These are phyloP conservation scores for Colletotrichum paranaense DNA, from an alignment of 2,329 filamentous ascomycete species.

Conservation along the genomic window DNA sequence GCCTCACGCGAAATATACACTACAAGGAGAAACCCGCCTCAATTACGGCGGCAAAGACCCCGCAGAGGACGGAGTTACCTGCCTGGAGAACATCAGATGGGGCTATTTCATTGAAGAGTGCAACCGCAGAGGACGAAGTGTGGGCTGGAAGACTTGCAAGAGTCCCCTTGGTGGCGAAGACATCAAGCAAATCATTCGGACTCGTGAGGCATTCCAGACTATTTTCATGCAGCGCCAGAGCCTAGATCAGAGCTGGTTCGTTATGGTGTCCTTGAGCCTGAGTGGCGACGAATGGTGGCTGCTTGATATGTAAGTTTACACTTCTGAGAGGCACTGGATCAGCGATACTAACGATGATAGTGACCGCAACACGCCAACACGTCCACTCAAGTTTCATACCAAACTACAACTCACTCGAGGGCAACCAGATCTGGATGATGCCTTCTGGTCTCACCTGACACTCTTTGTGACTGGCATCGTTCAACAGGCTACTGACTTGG, in stretches of 20 bases:
- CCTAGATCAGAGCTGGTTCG: slow-evolving; percentile 80
- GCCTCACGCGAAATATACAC: slow-evolving; percentile 68
- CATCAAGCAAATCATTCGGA: slow-evolving; percentile 70
- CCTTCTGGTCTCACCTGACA: slow-evolving; percentile 65
- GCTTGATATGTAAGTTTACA: slow-evolving; percentile 67
- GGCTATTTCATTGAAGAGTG: slow-evolving; percentile 71
- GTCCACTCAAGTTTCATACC: slow-evolving; percentile 37
- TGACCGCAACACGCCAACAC: slow-evolving; percentile 41
- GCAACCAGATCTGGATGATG: slow-evolving; percentile 56
- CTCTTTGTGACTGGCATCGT: slow-evolving; percentile 63
- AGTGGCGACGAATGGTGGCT: slow-evolving; percentile 85
- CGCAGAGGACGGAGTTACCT: slow-evolving; percentile 65
- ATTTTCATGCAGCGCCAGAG: slow-evolving; percentile 76
- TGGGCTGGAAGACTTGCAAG: slow-evolving; percentile 71
- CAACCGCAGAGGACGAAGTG: slow-evolving; percentile 66
- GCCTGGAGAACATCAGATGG: slow-evolving; percentile 72
- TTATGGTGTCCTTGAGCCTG: slow-evolving; percentile 77
- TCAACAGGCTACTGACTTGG: slow-evolving; percentile 60
- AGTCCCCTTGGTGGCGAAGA: slow-evolving; percentile 63
- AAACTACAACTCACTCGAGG: slow-evolving; percentile 56
- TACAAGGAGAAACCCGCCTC: slow-evolving; percentile 71
- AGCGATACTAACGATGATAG: slow-evolving; percentile 37
- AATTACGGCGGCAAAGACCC: slow-evolving; percentile 68
- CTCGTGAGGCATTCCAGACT: slow-evolving; percentile 71
- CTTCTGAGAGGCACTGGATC: background rate